Base-by-base conservation (phyloP, 495 filamentous ascomycete genomes). In the Glutinoglossum americanum region DNA sequence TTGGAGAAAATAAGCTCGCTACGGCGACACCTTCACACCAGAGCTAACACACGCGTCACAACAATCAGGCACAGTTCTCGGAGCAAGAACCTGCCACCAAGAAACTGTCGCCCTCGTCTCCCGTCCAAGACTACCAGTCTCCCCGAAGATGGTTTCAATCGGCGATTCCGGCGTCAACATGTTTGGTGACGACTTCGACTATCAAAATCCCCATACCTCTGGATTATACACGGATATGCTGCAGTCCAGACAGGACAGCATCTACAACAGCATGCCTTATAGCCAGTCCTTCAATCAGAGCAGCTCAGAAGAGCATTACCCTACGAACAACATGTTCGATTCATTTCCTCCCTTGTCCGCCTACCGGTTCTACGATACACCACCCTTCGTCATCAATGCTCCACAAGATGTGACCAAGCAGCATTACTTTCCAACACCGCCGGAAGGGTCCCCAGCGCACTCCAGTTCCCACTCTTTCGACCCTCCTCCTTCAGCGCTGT, bases 401-500 rank as follows among this genome's bases (percentile, higher is more conserved):
- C 49, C 49, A 5, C 49, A 53, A 25, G 49, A 53, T 6, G 5
- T 30, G 13, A 1, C 23, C 11, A 53, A 53, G 19, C 47, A 53
- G 13, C 49, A 53, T 9, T 9, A 41, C 8, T 53, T 15, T 25
- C 28, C 30, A 2, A 32, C n/a, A 6, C 49, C 49, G 7, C 49
- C 49, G 30, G 49, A 27, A 30, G 49, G 23, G 8, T 53, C 49
- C 30, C 49, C 49, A 17, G 49, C 49, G 23, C 49, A 53, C 15
- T 53, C 49, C 11, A 53, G 15, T 19, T 41, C 33, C 0, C 13
- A 23, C 54, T 77, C 54, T 71, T 76, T 65, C 60, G 76, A 73
- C 59, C 73, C 59, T 65, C 75, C 63, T 62, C 71, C 69, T 13
- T 59, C 57, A 28, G 26, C 26, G 8, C n/a, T 32, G 0, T 88